These are phyloP conservation scores for Capronia coronata DNA, from an alignment of 2,329 filamentous ascomycete species.

Conservation along the genomic window DNA sequence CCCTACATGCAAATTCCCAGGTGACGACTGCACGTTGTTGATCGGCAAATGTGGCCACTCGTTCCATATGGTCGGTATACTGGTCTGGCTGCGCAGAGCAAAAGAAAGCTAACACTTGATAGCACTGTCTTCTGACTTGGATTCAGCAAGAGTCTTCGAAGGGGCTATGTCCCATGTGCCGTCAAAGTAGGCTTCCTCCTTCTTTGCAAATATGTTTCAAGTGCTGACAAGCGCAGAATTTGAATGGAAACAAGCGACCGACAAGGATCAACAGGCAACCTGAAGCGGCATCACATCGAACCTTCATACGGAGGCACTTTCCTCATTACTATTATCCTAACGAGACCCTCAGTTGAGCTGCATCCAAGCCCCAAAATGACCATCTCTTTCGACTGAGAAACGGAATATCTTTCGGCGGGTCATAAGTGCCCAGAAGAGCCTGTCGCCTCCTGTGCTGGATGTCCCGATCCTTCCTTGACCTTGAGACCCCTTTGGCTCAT, in stretches of 20 bases:
- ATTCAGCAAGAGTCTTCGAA: constrained; percentile 90
- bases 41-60: constrained; percentile 95
- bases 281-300: no score
- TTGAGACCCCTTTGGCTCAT: no score
- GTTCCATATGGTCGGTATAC: constrained; percentile 75
- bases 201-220: not conserved
- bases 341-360: no score
- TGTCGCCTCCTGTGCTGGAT: no score
- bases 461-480: no score
- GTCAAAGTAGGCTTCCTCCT: constrained; percentile 55
- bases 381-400: no score
- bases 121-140: constrained; percentile 97
- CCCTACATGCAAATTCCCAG: constrained; percentile 95
- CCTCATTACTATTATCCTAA: no score
- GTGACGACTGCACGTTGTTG: constrained; percentile 87
- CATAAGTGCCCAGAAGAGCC: no score
- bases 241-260: constrained; percentile 45
- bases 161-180: constrained; percentile 95
- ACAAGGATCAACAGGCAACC: constrained; percentile 11
- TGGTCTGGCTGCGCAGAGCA: constrained; percentile 5
- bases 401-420: no score
- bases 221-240: constrained; percentile 40
- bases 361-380: no score
- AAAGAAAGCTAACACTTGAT: not conserved
- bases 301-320: no score